phyloP scores from a whole-genome alignment of 1,139 yeast species.

The Zygosaccharomyces sapae region DNA sequence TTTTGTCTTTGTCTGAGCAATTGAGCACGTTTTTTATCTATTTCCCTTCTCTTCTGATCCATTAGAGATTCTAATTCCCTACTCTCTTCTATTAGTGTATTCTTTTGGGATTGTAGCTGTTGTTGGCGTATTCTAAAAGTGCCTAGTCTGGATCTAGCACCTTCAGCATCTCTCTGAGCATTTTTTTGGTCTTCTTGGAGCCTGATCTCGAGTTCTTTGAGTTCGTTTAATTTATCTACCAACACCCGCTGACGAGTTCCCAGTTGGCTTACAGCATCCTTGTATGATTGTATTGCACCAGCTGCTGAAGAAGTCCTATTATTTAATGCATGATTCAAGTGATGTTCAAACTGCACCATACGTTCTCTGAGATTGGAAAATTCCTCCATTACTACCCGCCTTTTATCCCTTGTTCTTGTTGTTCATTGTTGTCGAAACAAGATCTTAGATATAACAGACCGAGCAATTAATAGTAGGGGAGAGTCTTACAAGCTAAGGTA shows the following conservation, averaged over 20 bases:
- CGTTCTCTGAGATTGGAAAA: conserved; percentile 27
- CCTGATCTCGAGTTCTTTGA: conserved; percentile 34
- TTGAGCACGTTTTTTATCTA: conserved; percentile 25
- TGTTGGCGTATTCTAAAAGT: conserved; percentile 21
- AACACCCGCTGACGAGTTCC: conserved; percentile 15
- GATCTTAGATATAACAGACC: neutral
- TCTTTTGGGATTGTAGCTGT: conserved; percentile 20
- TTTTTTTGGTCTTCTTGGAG: conserved; percentile 18
- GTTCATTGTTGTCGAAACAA: neutral
- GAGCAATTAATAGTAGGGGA: neutral
- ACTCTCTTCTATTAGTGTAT: conserved; percentile 20
- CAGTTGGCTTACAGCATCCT: conserved; percentile 19
- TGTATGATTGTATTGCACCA: conserved; percentile 24
- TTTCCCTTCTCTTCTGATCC: conserved; percentile 25
- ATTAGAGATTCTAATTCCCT: conserved; percentile 23
- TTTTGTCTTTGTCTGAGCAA: conserved; percentile 22
- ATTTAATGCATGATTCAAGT: conserved; percentile 26
- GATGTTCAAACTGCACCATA: conserved; percentile 28
- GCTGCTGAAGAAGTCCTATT: conserved; percentile 25
- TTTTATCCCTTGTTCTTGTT: neutral
- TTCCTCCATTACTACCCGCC: conserved; percentile 13
- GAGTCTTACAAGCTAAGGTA: neutral
- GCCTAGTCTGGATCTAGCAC: conserved; percentile 22
- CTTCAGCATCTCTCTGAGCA: conserved; percentile 19
- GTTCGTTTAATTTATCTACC: conserved; percentile 34